Evolutionary conservation across 768 basidiomycete species (phyloP).

Genomic region (Tulasnella sp.): DNA sequence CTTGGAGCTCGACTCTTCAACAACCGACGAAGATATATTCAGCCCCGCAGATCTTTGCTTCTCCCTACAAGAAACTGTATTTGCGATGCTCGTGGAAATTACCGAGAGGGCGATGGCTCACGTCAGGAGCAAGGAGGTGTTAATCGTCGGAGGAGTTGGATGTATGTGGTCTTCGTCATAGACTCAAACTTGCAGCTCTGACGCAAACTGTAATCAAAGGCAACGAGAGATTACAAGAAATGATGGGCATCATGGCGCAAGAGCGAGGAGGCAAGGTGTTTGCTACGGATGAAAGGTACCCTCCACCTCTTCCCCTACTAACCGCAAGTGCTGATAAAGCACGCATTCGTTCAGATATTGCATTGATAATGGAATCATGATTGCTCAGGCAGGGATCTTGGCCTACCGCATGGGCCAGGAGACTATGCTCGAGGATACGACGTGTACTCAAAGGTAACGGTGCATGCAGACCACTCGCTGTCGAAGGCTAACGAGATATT

Average conservation of each 20-base stretch:
- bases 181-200: not conserved
- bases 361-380: slow-evolving; percentile 99
- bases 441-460: slow-evolving; percentile 81
- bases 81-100: slow-evolving; percentile 98
- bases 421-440: slow-evolving; percentile 73
- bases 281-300: slow-evolving; percentile 90
- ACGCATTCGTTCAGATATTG: slow-evolving; percentile 69
- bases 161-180: slow-evolving; percentile 52
- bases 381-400: slow-evolving; percentile 93
- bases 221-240: slow-evolving; percentile 89
- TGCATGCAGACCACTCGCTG: not conserved
- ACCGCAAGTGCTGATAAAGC: not conserved
- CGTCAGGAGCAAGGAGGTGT: slow-evolving; percentile 90
- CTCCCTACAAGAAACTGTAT: slow-evolving; percentile 94
- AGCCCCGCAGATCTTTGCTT: slow-evolving; percentile 97
- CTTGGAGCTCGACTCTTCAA: slow-evolving; percentile 30
- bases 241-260: slow-evolving; percentile 97
- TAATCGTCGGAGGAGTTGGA: slow-evolving; percentile 99
- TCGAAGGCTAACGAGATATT: not conserved
- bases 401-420: slow-evolving; percentile 84
- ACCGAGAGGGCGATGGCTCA: slow-evolving; percentile 99
- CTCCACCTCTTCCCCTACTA: not conserved
- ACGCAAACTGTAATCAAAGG: slow-evolving; percentile 45
- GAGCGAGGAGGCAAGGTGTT: slow-evolving; percentile 88
- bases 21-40: slow-evolving; percentile 61